phyloP scores from a whole-genome alignment of 441 rosid genomes.

The Adansonia grandidieri region DNA sequence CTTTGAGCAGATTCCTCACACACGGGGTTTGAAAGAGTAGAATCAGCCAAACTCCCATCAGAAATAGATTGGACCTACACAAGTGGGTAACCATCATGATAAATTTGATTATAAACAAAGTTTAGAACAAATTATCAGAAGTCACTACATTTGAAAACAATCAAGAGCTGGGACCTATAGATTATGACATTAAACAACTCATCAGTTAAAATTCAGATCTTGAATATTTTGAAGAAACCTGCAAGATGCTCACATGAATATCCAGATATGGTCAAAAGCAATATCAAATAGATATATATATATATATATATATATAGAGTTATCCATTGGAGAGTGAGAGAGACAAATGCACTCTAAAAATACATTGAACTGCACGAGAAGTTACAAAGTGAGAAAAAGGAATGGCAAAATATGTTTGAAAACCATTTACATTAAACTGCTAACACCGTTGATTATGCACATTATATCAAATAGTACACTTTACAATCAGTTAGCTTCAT shows the following conservation, averaged over 20 bases:
- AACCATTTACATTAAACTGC: not conserved
- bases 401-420: not conserved
- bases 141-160: not conserved
- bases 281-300: not conserved
- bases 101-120: slow-evolving; percentile 34
- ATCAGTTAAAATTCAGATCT: not conserved
- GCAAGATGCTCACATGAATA: slow-evolving; percentile 6
- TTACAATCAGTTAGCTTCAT: not conserved
- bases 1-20: slow-evolving; percentile 38
- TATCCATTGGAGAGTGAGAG: not conserved
- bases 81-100: slow-evolving; percentile 36
- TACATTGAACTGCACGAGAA: not conserved
- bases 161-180: not conserved
- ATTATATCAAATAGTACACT: slow-evolving; percentile 23
- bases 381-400: not conserved
- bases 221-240: not conserved
- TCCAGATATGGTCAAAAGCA: not conserved
- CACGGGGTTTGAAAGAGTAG: slow-evolving; percentile 41
- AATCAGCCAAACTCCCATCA: slow-evolving; percentile 47
- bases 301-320: not conserved
- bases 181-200: not conserved
- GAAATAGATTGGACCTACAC: slow-evolving; percentile 67
- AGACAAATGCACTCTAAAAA: not conserved
- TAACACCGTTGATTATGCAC: not conserved
- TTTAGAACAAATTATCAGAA: slow-evolving; percentile 18